These are phyloP conservation scores for Sclerotinia glacialis DNA, from an alignment of 2,329 filamentous ascomycete species.

Conservation along the genomic window DNA sequence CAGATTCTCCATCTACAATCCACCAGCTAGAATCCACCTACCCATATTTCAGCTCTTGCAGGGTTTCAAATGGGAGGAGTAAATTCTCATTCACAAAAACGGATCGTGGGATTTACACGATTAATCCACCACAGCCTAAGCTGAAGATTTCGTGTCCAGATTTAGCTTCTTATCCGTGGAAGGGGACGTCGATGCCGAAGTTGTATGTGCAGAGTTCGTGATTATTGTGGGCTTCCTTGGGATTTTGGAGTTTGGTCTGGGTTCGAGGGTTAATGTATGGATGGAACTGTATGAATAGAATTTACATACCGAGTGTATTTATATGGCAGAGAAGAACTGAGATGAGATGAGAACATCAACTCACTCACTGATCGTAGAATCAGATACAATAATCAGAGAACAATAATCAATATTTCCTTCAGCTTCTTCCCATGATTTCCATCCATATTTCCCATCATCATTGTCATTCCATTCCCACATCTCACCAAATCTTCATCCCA, in stretches of 20 bases:
- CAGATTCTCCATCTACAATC: background rate
- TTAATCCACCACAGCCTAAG: background rate
- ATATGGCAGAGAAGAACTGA: background rate
- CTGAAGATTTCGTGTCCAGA: constrained; percentile 7
- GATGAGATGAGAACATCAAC: background rate
- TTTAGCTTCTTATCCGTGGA: constrained; percentile 15
- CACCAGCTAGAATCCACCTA: constrained; percentile 12
- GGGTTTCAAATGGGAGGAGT: constrained; percentile 2
- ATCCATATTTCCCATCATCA: too few species aligned
- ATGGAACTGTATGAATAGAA: too few species aligned
- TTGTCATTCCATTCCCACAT: background rate
- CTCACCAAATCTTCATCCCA: background rate
- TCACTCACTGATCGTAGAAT: background rate
- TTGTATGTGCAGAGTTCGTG: constrained; percentile 1
- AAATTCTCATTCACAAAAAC: constrained; percentile 12
- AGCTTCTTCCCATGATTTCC: background rate
- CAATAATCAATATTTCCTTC: background rate
- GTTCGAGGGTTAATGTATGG: background rate
- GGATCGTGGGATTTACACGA: constrained; percentile 2
- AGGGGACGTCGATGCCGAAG: constrained; percentile 6
- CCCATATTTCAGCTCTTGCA: background rate
- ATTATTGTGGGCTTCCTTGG: background rate
- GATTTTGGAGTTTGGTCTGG: background rate
- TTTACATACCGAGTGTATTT: background rate
- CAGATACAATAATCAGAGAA: background rate